Evolutionary conservation across 768 basidiomycete species (phyloP), one percentile per base, ranked within the genome.

Genomic region (Lactifluus volemus): DNA sequence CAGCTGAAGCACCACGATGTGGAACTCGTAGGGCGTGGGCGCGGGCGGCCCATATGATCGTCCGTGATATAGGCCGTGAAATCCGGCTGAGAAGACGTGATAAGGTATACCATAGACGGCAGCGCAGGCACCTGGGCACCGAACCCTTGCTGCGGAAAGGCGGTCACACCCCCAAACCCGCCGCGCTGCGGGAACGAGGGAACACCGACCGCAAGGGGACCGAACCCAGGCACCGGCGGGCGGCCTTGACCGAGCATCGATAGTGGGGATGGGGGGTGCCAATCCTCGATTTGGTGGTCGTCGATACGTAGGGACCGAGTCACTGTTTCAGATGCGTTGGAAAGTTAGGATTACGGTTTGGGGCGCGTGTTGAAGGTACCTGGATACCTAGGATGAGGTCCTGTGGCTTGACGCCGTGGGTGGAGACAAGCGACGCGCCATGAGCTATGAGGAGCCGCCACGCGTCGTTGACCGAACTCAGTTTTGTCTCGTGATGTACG

Each of bases 1-100:
- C 63, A 66, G 48, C 45, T 58, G 44, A 58, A 64, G n/a, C 53
- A 60, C 65, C 65, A 66, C 10, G 56, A 52, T 9, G 65, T 65
- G 12, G 65, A 66, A 6, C 56, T 4, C 4, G n/a, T 57, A 54
- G 54, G 56, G 3, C 49, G 56, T 5, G 59, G 59, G 2, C 63
- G 63, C 5, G 63, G 63, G 10, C 44, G 42, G 12, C 63, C 63
- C 65, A 65, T 61, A 9, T 63, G 63, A 30, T 65, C 53, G 38
- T 66, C 65, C 17, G 65, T 66, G 36, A 65, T 48, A 39, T 66
- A 61, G 21, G 63, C 45, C 15, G 15, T 11, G 25, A 61, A 50
- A 19, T 59, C 65, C 10, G 55, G 41, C 44, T 50, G 44, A 10
- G 48, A 39, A 4, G 65, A 66, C 2, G 65, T 66, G 47, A 66